These are phyloP conservation scores for Antrodiella citrinella DNA, from an alignment of 768 basidiomycete genomes.

Conservation along the genomic window DNA sequence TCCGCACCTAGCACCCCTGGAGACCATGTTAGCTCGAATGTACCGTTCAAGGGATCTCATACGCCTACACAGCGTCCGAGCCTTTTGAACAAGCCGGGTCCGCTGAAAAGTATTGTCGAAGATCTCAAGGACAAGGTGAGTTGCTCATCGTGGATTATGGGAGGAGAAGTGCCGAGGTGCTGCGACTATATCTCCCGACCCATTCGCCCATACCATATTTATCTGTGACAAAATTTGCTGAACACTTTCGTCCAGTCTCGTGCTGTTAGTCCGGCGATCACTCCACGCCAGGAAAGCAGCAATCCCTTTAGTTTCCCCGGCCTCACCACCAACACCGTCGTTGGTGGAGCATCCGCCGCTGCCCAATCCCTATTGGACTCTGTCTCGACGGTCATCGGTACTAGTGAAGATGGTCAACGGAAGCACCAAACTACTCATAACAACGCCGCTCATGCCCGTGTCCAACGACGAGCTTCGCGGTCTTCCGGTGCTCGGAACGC, in stretches of 20 bases:
- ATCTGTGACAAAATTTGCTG: background rate
- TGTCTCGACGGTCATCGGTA: conserved; percentile 4
- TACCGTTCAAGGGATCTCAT: conserved; percentile 12
- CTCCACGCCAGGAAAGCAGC: conserved; percentile 31
- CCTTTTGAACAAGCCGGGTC: conserved; percentile 22
- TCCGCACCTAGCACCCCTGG: conserved; percentile 47
- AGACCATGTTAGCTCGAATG: conserved; percentile 14
- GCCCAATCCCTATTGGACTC: conserved; percentile 17
- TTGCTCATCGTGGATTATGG: background rate
- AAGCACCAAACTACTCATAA: conserved; percentile 40
- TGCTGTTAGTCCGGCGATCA: conserved; percentile 33
- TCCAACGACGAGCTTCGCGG: conserved; percentile 18
- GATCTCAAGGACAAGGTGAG: conserved; percentile 63
- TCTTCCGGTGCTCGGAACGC: conserved; percentile 9
- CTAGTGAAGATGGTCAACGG: conserved; percentile 7
- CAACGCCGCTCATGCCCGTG: conserved; percentile 15
- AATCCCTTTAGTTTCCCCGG: conserved; percentile 47
- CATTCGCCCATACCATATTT: too few species aligned
- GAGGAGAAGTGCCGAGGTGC: too few species aligned
- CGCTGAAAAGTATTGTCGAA: conserved; percentile 68
- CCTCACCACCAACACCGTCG: conserved; percentile 11
- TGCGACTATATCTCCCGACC: too few species aligned
- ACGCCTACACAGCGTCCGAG: conserved; percentile 5
- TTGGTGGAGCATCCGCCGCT: conserved; percentile 4
- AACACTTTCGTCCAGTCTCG: conserved; percentile 34